Evolutionary conservation across 352 stramenopile genomes (phyloP).

Genomic region (Pythium brassicae): DNA sequence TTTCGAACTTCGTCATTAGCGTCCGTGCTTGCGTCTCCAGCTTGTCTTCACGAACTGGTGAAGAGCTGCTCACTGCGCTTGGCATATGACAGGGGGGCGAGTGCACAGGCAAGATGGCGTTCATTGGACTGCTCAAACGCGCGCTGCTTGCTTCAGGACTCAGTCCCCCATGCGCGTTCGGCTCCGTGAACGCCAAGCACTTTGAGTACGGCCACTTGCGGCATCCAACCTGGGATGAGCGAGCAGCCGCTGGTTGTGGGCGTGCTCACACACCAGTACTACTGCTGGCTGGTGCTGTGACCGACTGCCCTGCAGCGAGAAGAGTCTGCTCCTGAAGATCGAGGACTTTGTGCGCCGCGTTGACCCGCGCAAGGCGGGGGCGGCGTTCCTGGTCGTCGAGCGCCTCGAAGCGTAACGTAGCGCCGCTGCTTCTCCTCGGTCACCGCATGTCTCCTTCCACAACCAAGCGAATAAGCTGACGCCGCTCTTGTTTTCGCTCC

Average conservation of each 20-base stretch:
- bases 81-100: conserved; percentile 56
- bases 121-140: conserved; percentile 37
- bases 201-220: conserved; percentile 27
- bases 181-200: conserved; percentile 33
- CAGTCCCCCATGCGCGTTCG: conserved; percentile 21
- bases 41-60: too few relatives aligned
- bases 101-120: conserved; percentile 44
- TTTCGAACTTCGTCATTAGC: conserved; percentile 67
- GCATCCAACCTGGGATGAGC: neutral
- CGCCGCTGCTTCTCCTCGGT: neutral
- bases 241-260: too few relatives aligned
- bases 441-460: neutral
- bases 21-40: too few relatives aligned
- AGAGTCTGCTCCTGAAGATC: conserved; percentile 34
- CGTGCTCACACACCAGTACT: too few relatives aligned
- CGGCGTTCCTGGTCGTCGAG: conserved; percentile 47
- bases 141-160: conserved; percentile 18
- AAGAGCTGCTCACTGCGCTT: too few relatives aligned
- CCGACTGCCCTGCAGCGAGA: conserved; percentile 22
- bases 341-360: conserved; percentile 20
- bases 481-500: neutral
- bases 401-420: conserved; percentile 47
- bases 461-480: too few relatives aligned
- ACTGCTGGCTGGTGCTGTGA: neutral
- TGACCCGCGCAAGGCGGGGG: conserved; percentile 19